These are phyloP conservation scores for Ascocoryne sarcoides DNA, from an alignment of 2,329 filamentous ascomycete species.

Conservation along the genomic window DNA sequence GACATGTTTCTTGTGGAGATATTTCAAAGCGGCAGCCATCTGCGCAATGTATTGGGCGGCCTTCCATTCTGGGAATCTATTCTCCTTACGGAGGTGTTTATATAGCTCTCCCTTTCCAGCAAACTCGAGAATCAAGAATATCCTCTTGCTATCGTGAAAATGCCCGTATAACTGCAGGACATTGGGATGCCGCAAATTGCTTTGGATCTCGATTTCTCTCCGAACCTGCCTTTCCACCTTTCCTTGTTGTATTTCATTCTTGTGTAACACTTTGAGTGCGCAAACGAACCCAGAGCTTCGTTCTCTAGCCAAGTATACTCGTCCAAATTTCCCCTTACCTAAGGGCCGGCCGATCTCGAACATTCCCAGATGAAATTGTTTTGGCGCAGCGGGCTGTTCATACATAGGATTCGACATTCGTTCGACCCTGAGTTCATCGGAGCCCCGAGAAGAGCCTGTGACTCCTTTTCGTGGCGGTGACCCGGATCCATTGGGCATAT, in stretches of 20 bases:
- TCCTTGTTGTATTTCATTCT: slow-evolving; percentile 59
- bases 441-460: slow-evolving; percentile 32
- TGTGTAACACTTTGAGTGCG: slow-evolving; percentile 66
- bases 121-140: slow-evolving; percentile 66
- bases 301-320: slow-evolving; percentile 64
- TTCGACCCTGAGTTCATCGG: slow-evolving; percentile 45
- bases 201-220: slow-evolving; percentile 67
- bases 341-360: slow-evolving; percentile 68
- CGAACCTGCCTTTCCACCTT: slow-evolving; percentile 63
- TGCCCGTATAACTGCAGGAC: slow-evolving; percentile 62
- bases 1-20: slow-evolving; percentile 92
- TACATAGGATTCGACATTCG: slow-evolving; percentile 43
- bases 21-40: slow-evolving; percentile 76
- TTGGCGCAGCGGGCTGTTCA: slow-evolving; percentile 48
- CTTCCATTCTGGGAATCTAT: slow-evolving; percentile 62
- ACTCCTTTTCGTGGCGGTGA: slow-evolving; percentile 46
- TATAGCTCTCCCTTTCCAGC: slow-evolving; percentile 65
- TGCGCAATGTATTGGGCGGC: slow-evolving; percentile 67
- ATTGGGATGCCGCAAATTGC: slow-evolving; percentile 63
- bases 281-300: slow-evolving; percentile 60
- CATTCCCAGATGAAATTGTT: slow-evolving; percentile 66
- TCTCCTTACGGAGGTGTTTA: slow-evolving; percentile 61
- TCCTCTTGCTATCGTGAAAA: slow-evolving; percentile 65
- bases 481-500: slow-evolving; percentile 32
- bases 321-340: slow-evolving; percentile 66